phyloP scores from a whole-genome alignment of 2,329 filamentous ascomycete genomes.

The Colletotrichum tropicale region DNA sequence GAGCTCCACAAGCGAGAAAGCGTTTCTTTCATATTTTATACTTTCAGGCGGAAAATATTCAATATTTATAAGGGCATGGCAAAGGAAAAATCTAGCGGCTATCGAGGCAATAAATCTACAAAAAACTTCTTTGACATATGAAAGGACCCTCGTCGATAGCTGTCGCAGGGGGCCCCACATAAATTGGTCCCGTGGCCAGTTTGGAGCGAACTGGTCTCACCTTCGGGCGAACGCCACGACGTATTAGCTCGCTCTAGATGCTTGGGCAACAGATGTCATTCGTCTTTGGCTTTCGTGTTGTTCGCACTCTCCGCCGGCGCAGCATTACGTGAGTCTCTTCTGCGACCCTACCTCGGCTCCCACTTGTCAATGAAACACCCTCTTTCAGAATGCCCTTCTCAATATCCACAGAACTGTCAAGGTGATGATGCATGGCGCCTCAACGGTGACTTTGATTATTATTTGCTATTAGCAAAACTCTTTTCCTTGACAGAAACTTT shows the following conservation, averaged over 20 bases:
- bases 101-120: background rate
- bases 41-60: background rate
- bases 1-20: constrained; percentile 5
- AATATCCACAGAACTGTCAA: background rate
- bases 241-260: background rate
- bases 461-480: background rate
- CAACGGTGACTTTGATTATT: background rate
- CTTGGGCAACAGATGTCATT: background rate
- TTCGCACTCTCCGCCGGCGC: background rate
- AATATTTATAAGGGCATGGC: background rate
- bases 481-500: background rate
- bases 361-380: background rate
- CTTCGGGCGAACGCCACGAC: constrained; percentile 1
- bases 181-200: background rate
- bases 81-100: background rate
- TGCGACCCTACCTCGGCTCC: background rate
- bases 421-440: background rate
- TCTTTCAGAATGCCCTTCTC: background rate
- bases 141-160: too few relatives aligned
- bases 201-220: background rate
- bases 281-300: background rate
- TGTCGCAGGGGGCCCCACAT: background rate
- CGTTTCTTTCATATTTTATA: background rate
- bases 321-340: background rate
- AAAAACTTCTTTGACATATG: background rate